Percentiles rank a stretch among this genome's conserved stretches.
Evolutionary conservation across 1,284 basidiomycete genomes (phyloP).

Genomic region (Neonothopanus nambi): DNA sequence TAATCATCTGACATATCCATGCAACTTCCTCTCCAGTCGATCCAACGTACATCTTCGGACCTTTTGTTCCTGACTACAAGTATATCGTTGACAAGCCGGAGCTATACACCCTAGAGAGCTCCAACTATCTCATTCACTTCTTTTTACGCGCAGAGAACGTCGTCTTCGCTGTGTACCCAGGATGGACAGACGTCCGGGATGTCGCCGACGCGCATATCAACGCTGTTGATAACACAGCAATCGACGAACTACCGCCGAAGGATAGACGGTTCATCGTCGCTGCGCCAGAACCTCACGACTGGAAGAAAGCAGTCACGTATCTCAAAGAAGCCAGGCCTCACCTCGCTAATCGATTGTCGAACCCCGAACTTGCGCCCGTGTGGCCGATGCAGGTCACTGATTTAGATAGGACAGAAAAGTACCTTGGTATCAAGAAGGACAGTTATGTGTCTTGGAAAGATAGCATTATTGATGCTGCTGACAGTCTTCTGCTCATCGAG

Average conservation of each 20-base stretch:
- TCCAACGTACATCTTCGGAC: constrained; percentile 9
- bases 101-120: constrained; percentile 4
- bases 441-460: constrained; percentile 2
- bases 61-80: constrained; percentile 8
- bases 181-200: constrained; percentile 9
- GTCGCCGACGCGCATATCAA: constrained; percentile 9
- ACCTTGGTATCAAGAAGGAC: constrained; percentile 9
- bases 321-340: background rate
- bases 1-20: background rate
- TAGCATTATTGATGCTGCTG: constrained; percentile 2
- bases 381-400: constrained; percentile 9
- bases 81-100: constrained; percentile 9
- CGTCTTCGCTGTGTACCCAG: constrained; percentile 8
- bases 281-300: constrained; percentile 8
- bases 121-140: constrained; percentile 10
- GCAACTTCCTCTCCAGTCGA: constrained; percentile 3
- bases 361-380: constrained; percentile 1
- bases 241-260: constrained; percentile 4
- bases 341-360: constrained; percentile 5
- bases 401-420: constrained; percentile 5
- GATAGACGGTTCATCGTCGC: constrained; percentile 7
- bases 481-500: constrained; percentile 6
- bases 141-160: constrained; percentile 8
- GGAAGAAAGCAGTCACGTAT: constrained; percentile 5
- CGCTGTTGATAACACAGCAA: constrained; percentile 8